These are phyloP conservation scores for Tirmania nivea DNA, from an alignment of 495 filamentous ascomycete genomes.

Conservation along the genomic window DNA sequence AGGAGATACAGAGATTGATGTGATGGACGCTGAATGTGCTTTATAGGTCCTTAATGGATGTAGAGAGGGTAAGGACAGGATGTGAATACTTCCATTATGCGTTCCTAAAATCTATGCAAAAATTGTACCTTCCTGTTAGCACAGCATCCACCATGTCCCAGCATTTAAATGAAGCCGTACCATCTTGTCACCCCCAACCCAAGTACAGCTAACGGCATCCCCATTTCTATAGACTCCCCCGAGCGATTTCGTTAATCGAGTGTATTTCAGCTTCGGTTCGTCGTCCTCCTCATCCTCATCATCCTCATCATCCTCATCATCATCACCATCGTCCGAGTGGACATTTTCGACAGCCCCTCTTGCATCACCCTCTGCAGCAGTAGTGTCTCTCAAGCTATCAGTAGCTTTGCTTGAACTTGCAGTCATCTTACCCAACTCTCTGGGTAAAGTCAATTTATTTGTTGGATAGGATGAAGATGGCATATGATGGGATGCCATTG, in stretches of 20 bases:
- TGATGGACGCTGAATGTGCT: conserved; percentile 77
- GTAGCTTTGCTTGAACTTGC: too few species aligned
- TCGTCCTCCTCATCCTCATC: conserved; percentile 81
- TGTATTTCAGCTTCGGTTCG: conserved; percentile 89
- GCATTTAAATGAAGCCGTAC: conserved; percentile 25
- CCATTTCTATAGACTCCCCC: conserved; percentile 73
- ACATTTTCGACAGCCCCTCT: too few species aligned
- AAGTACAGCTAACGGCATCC: conserved; percentile 75
- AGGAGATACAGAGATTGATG: conserved; percentile 74
- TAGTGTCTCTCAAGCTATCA: too few species aligned
- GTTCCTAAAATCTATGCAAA: conserved; percentile 59
- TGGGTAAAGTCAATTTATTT: too few species aligned
- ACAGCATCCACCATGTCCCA: too few species aligned
- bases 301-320: conserved; percentile 36
- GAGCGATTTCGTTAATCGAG: conserved; percentile 57
- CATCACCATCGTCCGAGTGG: neutral
- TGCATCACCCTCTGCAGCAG: too few species aligned
- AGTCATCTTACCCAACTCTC: too few species aligned
- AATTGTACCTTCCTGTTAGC: too few species aligned
- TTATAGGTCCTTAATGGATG: conserved; percentile 63
- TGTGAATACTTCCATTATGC: conserved; percentile 91
- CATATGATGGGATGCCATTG: too few species aligned
- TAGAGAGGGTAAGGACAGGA: conserved; percentile 60
- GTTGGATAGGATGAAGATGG: too few species aligned
- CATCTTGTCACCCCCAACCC: conserved; percentile 92